Evolutionary conservation across 257 asterid species (phyloP).

Genomic region (Lycium barbarum): DNA sequence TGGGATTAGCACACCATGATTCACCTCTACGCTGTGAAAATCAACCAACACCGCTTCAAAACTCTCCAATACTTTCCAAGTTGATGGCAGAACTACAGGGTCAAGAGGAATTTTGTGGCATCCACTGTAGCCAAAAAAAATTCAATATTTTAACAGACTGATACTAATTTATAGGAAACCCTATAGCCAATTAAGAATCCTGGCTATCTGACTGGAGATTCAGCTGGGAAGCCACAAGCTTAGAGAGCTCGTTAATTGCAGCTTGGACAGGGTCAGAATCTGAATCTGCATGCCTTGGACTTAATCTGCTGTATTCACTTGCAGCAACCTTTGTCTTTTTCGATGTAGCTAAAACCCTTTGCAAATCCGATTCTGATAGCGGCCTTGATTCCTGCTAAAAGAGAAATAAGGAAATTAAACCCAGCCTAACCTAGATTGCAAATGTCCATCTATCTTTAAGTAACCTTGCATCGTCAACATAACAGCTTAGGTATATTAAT

Average conservation of each 20-base stretch:
- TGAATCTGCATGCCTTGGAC: conserved; percentile 43
- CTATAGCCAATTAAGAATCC: conserved; percentile 44
- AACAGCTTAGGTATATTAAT: not conserved
- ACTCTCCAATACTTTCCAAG: conserved; percentile 5
- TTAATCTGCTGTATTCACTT: conserved; percentile 59
- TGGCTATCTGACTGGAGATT: conserved; percentile 54
- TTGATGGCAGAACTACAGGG: conserved; percentile 3
- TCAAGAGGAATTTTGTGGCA: not conserved
- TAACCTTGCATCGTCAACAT: not conserved
- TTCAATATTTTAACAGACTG: not conserved
- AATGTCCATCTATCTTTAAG: not conserved
- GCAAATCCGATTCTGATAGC: conserved; percentile 68
- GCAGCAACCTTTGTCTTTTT: conserved; percentile 78
- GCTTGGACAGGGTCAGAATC: conserved; percentile 63
- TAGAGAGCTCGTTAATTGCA: conserved; percentile 60
- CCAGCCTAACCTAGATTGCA: not conserved
- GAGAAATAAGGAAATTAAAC: not conserved
- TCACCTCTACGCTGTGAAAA: not conserved
- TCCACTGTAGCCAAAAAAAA: not conserved
- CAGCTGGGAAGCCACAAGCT: conserved; percentile 59
- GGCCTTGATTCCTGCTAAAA: conserved; percentile 69
- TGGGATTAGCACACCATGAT: not conserved
- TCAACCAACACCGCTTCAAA: not conserved
- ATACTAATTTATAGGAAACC: not conserved
- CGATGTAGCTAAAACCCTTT: conserved; percentile 59